Evolutionary conservation across 352 stramenopile genomes (phyloP).

Genomic region (Pythium chondricola): DNA sequence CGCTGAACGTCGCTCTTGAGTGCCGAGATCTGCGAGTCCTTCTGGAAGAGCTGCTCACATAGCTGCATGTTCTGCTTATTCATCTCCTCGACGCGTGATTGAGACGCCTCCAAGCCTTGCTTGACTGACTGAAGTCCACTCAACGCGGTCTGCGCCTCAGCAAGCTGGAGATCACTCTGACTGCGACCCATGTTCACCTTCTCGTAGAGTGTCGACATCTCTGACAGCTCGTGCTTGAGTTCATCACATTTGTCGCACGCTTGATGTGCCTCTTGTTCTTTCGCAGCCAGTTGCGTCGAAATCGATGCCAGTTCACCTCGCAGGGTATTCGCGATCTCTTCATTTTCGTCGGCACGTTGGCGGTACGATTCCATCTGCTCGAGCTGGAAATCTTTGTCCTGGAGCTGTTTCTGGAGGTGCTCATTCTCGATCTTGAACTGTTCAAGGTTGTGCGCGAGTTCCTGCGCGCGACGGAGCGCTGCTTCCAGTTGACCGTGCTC

Average conservation of each 20-base stretch:
- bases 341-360: slow-evolving; percentile 36
- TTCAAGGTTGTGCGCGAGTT: slow-evolving; percentile 43
- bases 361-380: slow-evolving; percentile 50
- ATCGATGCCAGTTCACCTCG: slow-evolving; percentile 28
- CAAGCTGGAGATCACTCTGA: slow-evolving; percentile 50
- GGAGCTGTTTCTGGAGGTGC: slow-evolving; percentile 59
- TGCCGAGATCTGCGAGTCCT: slow-evolving; percentile 38
- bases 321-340: slow-evolving; percentile 28
- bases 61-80: slow-evolving; percentile 47
- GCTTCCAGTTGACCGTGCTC: slow-evolving; percentile 33
- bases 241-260: slow-evolving; percentile 32
- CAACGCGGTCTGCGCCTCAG: slow-evolving; percentile 41
- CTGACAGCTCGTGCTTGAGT: slow-evolving; percentile 37
- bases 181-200: slow-evolving; percentile 53
- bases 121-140: slow-evolving; percentile 34
- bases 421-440: slow-evolving; percentile 76
- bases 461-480: slow-evolving; percentile 23
- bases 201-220: slow-evolving; percentile 49
- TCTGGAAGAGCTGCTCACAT: slow-evolving; percentile 47
- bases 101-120: slow-evolving; percentile 26
- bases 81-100: slow-evolving; percentile 39
- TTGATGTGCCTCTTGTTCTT: slow-evolving; percentile 23
- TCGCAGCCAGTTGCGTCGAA: slow-evolving; percentile 27
- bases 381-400: slow-evolving; percentile 59
- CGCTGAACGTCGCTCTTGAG: slow-evolving; percentile 40